Conservation (phyloP, 805 yeast genomes). For the Zygosaccharomyces siamensis region DNA sequence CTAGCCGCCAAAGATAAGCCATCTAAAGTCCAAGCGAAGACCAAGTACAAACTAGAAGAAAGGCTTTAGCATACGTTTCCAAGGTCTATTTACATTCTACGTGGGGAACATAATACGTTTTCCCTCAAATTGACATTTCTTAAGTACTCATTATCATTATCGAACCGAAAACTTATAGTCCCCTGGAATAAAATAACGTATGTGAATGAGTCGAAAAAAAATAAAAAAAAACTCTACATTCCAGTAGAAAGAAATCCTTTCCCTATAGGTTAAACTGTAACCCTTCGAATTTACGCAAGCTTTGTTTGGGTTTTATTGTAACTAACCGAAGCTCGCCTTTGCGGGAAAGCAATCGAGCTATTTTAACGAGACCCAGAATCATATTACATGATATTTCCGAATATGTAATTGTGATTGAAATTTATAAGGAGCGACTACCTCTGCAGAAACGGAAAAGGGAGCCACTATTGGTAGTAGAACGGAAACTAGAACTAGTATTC, state of each 20-base stretch:
- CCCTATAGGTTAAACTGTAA: conserved; percentile 1
- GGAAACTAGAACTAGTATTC: neutral
- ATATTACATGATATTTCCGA: neutral
- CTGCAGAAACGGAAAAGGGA: neutral
- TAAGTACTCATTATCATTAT: conserved; percentile 1
- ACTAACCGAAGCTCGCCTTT: neutral
- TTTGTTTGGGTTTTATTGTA: neutral
- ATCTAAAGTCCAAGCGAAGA: neutral
- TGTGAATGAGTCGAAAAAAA: neutral
- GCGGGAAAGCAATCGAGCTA: conserved; percentile 1
- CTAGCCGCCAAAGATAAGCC: conserved; percentile 18
- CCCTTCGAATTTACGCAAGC: conserved; percentile 3
- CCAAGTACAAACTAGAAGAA: neutral
- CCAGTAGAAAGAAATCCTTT: neutral
- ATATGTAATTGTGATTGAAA: neutral
- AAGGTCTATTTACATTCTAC: too few species aligned
- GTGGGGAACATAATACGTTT: too few species aligned
- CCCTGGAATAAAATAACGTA: neutral
- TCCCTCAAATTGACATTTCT: neutral
- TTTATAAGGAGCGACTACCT: neutral
- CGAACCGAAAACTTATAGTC: too few species aligned
- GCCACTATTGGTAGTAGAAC: too few species aligned
- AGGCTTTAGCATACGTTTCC: too few species aligned
- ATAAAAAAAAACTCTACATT: neutral
- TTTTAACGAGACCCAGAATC: neutral